Conservation (phyloP, 2,329 filamentous ascomycete species). For the Mariannaea sp. region DNA sequence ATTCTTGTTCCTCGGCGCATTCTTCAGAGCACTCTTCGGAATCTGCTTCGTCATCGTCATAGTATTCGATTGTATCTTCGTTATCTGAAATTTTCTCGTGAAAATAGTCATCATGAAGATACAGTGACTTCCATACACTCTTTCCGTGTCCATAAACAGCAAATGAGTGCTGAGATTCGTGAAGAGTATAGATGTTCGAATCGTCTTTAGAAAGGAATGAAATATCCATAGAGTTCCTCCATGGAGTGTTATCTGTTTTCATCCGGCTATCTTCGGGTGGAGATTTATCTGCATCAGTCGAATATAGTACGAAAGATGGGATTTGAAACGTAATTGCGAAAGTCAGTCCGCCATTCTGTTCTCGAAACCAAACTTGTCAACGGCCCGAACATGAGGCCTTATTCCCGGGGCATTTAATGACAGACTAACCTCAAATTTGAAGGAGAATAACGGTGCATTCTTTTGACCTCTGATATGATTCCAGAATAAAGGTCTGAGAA, state of each 20-base stretch:
- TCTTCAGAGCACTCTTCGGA: background rate
- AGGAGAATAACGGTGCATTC: background rate
- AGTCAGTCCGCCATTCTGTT: background rate
- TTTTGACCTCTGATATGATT: background rate
- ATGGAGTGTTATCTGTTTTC: background rate
- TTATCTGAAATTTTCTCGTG: background rate
- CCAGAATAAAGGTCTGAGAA: background rate
- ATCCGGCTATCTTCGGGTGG: background rate
- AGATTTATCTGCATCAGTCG: background rate
- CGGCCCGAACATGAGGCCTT: too few relatives aligned
- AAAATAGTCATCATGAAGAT: slow-evolving; percentile 2
- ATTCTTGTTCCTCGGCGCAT: too few relatives aligned
- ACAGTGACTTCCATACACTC: background rate
- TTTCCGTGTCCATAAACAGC: slow-evolving; percentile 1
- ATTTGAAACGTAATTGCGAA: slow-evolving; percentile 4
- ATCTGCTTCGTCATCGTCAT: background rate
- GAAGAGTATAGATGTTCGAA: background rate
- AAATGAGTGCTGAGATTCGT: slow-evolving; percentile 7
- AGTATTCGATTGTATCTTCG: slow-evolving; percentile 2
- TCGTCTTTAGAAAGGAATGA: background rate
- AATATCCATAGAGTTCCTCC: background rate
- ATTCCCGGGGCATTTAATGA: too few relatives aligned
- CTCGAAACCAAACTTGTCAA: background rate
- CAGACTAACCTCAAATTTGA: slow-evolving; percentile 2
- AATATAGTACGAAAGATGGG: slow-evolving; percentile 4